A percentile compares a stretch with the other conserved stretches of the same genome.
These are phyloP conservation scores for Trichophyton mentagrophytes DNA, from an alignment of 2,329 filamentous ascomycete genomes.

Conservation along the genomic window DNA sequence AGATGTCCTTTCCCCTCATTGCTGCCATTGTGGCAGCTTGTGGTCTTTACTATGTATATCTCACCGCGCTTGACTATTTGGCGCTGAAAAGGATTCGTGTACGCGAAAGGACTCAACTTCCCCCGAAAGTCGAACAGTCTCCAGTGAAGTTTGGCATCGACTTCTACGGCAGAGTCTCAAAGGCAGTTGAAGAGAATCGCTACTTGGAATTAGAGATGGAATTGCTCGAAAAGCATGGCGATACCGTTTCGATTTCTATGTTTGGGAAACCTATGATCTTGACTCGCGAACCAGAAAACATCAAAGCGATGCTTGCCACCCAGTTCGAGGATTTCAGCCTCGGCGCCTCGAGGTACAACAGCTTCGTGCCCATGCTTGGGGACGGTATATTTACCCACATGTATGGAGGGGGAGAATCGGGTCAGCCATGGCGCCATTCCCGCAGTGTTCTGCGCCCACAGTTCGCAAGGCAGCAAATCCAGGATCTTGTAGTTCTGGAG, in stretches of 20 bases:
- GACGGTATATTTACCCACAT: slow-evolving; percentile 34
- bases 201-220: slow-evolving; percentile 4
- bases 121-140: not conserved
- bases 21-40: not conserved
- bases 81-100: slow-evolving; percentile 7
- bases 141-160: slow-evolving; percentile 8
- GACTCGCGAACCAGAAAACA: slow-evolving; percentile 75
- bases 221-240: slow-evolving; percentile 7
- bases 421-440: slow-evolving; percentile 61
- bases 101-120: slow-evolving; percentile 8
- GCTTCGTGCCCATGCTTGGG: slow-evolving; percentile 29
- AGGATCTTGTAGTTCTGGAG: slow-evolving; percentile 71
- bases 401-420: slow-evolving; percentile 20
- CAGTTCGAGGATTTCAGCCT: slow-evolving; percentile 70
- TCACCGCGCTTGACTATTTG: slow-evolving; percentile 3
- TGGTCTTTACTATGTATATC: slow-evolving; percentile 7
- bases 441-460: slow-evolving; percentile 75
- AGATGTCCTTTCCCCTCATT: not conserved
- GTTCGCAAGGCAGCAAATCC: slow-evolving; percentile 73
- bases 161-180: slow-evolving; percentile 3
- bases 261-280: slow-evolving; percentile 39
- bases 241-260: slow-evolving; percentile 10
- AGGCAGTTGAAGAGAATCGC: slow-evolving; percentile 3
- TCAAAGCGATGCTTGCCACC: slow-evolving; percentile 74
- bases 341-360: slow-evolving; percentile 58